Base-by-base conservation (phyloP, 2,329 filamentous ascomycete genomes). In the Plectosphaerella plurivora region DNA sequence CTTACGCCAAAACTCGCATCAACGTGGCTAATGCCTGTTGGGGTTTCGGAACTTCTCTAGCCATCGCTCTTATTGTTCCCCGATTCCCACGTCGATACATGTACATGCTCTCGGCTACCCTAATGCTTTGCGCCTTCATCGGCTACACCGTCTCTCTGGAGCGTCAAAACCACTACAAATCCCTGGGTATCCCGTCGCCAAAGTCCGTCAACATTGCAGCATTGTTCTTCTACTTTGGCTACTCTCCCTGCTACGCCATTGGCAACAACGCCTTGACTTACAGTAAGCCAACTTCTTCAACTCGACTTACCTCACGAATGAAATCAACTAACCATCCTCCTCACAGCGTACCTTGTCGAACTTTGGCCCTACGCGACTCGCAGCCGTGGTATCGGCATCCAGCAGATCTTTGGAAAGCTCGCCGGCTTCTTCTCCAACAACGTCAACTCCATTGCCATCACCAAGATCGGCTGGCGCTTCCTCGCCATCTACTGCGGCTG, bases 191-290 rank as follows among this genome's bases (percentile, higher is more conserved):
- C 16, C n/a, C n/a, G 4, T 44, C 41, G 5, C 41, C 41, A 5
- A 16, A 18, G 53, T 63, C 57, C 7, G 67, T 70, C 10, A 66
- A 62, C 20, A 66, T 68, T 33, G 65, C 73, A 1, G 66, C 64
- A 25, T 66, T 86, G 24, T 73, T 82, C 60, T 82, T 80, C 63
- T 79, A 77, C 59, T 82, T 79, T 54, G 67, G 70, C 10, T 82
- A 79, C 62, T 72, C 73, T 7, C 76, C 78, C 1, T 70, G 67
- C 54, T 84, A 83, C 61, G 83, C 83, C 57, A 73, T 83, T 46
- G 80, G 79, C 10, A 81, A 83, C 64, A 83, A 83, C 58, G 77
- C 81, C 20, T 68, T 84, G 24, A 81, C 79, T 4, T 83, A 82
- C 60, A 82, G 71, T 72, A 63, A 66, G 70, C 22, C 3, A 5